These are phyloP conservation scores for Karstenula rhodostoma DNA, from an alignment of 2,329 filamentous ascomycete species.

Conservation along the genomic window DNA sequence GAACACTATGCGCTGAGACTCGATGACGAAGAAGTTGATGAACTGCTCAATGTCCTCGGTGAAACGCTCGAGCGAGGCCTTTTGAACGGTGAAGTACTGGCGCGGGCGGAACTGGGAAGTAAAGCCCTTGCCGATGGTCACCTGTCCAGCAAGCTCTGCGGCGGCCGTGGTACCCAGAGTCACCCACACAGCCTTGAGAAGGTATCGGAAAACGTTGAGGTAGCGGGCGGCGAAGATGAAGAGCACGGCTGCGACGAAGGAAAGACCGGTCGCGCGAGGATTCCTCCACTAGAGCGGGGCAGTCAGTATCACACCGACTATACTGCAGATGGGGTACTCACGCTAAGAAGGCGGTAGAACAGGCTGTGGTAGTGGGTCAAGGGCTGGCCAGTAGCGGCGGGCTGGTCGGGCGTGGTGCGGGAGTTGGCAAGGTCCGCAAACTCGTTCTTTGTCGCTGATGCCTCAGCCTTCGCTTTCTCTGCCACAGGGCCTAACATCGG, in stretches of 20 bases:
- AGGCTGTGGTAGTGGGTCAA: constrained; percentile 73
- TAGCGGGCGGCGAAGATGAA: constrained; percentile 71
- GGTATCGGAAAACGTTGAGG: constrained; percentile 68
- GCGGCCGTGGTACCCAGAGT: constrained; percentile 66
- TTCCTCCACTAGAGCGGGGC: constrained; percentile 65
- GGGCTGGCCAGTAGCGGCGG: constrained; percentile 67
- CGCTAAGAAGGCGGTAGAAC: constrained; percentile 71
- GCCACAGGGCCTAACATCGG: constrained; percentile 60
- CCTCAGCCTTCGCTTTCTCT: constrained; percentile 64
- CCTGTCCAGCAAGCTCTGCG: constrained; percentile 64
- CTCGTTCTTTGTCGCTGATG: constrained; percentile 64
- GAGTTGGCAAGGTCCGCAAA: constrained; percentile 65
- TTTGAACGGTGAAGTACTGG: constrained; percentile 72
- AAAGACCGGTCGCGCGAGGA: constrained; percentile 69
- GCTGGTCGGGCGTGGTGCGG: constrained; percentile 61
- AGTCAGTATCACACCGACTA: constrained; percentile 20
- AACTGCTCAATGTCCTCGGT: constrained; percentile 70
- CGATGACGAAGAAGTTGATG: constrained; percentile 73
- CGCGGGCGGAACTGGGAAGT: constrained; percentile 68
- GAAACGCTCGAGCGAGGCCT: constrained; percentile 68
- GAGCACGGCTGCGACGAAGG: constrained; percentile 62
- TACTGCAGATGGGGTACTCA: constrained; percentile 44
- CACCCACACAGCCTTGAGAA: constrained; percentile 67
- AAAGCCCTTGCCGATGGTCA: constrained; percentile 65
- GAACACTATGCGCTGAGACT: constrained; percentile 71